Evolutionary conservation across 1,284 basidiomycete species (phyloP).

Genomic region (Malassezia sympodialis): DNA sequence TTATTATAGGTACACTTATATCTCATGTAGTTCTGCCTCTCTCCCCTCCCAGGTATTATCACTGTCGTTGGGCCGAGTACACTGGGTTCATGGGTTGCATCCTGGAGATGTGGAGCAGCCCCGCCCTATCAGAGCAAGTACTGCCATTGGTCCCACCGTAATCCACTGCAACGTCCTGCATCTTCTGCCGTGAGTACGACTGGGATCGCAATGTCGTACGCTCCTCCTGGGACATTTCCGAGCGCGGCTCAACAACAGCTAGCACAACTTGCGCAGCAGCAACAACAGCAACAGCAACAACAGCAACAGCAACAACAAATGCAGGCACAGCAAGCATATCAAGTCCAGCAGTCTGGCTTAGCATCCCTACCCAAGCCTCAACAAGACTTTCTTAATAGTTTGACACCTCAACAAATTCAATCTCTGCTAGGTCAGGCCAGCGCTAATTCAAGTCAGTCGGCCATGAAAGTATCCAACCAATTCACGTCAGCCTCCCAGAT

Average conservation of each 20-base stretch:
- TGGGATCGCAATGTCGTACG: not conserved
- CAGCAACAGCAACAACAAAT: conserved; percentile 20
- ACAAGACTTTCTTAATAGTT: conserved; percentile 13
- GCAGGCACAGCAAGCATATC: not conserved
- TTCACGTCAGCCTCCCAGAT: not conserved
- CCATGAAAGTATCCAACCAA: not conserved
- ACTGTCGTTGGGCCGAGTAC: too few species aligned
- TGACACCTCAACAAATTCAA: conserved; percentile 17
- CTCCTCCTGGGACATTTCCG: not conserved
- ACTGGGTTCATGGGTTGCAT: not conserved
- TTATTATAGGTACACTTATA: not conserved
- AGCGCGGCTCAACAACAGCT: conserved; percentile 22
- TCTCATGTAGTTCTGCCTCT: not conserved
- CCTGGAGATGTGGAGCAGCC: not conserved
- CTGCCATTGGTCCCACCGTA: not conserved
- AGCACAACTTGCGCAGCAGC: conserved; percentile 23
- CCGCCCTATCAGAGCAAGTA: not conserved
- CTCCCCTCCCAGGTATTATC: not conserved
- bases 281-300: conserved; percentile 26
- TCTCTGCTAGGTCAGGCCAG: conserved; percentile 13
- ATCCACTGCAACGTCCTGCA: not conserved
- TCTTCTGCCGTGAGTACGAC: not conserved
- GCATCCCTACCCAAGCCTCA: conserved; percentile 15
- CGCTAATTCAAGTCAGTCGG: not conserved
- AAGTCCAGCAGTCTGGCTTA: conserved; percentile 1